Evolutionary conservation across 2,329 filamentous ascomycete genomes (phyloP).

Genomic region (Penicillium sp.): DNA sequence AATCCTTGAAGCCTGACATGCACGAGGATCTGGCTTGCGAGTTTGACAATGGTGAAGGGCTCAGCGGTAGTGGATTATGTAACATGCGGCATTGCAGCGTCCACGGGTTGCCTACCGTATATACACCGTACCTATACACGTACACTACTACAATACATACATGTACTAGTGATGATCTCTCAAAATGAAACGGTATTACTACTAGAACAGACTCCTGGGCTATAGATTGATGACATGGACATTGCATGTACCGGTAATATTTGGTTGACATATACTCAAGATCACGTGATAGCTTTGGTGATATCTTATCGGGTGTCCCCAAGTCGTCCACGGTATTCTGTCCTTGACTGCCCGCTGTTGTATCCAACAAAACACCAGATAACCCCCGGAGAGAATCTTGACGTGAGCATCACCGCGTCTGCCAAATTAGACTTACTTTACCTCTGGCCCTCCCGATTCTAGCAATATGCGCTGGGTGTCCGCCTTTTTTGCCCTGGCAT

Average conservation of each 20-base stretch:
- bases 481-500: conserved; percentile 27
- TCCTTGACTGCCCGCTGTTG: not conserved
- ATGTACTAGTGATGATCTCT: no score
- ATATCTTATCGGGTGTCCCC: conserved; percentile 7
- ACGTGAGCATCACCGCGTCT: not conserved
- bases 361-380: not conserved
- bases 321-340: not conserved
- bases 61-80: conserved; percentile 1
- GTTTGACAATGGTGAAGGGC: not conserved
- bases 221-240: not conserved
- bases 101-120: no score
- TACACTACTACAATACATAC: not conserved
- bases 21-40: not conserved
- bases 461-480: conserved; percentile 28
- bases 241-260: not conserved
- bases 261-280: not conserved
- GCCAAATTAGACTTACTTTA: not conserved
- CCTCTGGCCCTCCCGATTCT: not conserved
- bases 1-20: not conserved
- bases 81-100: not conserved
- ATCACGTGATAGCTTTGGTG: conserved; percentile 3
- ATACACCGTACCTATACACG: not conserved
- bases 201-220: not conserved
- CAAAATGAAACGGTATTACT: not conserved
- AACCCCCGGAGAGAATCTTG: not conserved